Conservation (phyloP, 2,329 filamentous ascomycete species). For the Aspergillus arachidicola region DNA sequence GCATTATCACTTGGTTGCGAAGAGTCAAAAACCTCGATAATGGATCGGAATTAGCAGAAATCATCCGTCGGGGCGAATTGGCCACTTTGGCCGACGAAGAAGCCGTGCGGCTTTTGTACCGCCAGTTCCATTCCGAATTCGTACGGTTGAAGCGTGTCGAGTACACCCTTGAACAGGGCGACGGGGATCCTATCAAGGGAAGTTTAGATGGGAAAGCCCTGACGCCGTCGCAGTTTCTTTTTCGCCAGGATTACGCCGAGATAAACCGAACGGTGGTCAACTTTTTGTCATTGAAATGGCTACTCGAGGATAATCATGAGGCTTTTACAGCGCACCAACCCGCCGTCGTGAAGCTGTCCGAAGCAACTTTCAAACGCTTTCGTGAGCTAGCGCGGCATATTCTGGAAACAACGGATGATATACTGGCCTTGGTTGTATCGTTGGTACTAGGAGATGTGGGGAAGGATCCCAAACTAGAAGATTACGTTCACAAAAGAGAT, state of each 20-base stretch:
- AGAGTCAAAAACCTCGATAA: not conserved
- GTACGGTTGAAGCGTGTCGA: not conserved
- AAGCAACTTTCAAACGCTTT: slow-evolving; percentile 34
- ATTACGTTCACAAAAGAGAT: not conserved
- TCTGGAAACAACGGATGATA: slow-evolving; percentile 12
- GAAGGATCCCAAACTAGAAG: slow-evolving; percentile 32
- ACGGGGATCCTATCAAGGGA: not conserved
- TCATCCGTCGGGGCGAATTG: not conserved
- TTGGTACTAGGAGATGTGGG: slow-evolving; percentile 45
- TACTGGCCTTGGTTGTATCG: slow-evolving; percentile 36
- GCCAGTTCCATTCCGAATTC: not conserved
- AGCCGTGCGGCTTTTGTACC: not conserved
- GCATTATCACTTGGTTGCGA: not conserved
- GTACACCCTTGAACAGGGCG: not conserved
- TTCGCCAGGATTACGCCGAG: slow-evolving; percentile 34
- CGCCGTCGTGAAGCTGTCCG: slow-evolving; percentile 24
- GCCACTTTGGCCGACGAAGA: not conserved
- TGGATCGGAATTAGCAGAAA: not conserved
- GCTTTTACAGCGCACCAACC: slow-evolving; percentile 34
- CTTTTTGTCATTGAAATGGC: slow-evolving; percentile 41
- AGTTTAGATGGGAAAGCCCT: not conserved
- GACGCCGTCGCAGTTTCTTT: slow-evolving; percentile 12
- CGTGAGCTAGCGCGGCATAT: slow-evolving; percentile 13
- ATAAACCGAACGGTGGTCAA: slow-evolving; percentile 45
- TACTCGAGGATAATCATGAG: slow-evolving; percentile 37